A percentile compares a stretch with the other conserved stretches of the same genome.
Evolutionary conservation across 2,329 filamentous ascomycete species (phyloP).

Genomic region (Pezicula neosporulosa): DNA sequence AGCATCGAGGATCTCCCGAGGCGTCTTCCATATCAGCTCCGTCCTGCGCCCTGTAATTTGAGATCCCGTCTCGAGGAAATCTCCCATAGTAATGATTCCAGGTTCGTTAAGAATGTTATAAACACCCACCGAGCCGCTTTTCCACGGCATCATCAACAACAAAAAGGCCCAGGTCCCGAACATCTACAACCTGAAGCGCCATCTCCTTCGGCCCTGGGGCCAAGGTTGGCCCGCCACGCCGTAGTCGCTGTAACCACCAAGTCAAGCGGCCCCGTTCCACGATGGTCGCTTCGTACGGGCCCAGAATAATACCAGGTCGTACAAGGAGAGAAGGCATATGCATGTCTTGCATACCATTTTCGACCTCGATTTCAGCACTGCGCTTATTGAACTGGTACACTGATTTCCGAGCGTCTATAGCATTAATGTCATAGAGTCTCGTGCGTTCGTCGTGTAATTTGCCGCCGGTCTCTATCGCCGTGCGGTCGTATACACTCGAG

Average conservation of each 20-base stretch:
- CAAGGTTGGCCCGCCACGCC: constrained; percentile 4
- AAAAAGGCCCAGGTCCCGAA: neutral
- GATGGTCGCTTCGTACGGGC: neutral
- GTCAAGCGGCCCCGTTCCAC: constrained; percentile 6
- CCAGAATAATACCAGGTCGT: neutral
- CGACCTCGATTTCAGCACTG: neutral
- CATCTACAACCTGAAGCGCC: neutral
- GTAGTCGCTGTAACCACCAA: constrained; percentile 8
- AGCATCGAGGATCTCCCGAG: neutral
- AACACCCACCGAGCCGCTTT: neutral
- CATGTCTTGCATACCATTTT: neutral
- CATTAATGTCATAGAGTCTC: neutral
- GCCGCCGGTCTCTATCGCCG: neutral
- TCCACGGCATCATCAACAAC: neutral
- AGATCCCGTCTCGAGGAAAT: neutral
- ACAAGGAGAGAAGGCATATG: neutral
- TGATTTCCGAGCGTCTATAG: neutral
- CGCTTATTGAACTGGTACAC: neutral
- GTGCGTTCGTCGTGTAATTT: neutral
- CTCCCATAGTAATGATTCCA: neutral
- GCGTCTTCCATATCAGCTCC: neutral
- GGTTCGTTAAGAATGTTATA: neutral
- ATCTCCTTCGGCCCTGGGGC: constrained; percentile 5
- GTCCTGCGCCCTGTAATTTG: neutral
- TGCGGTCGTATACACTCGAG: neutral